Evolutionary conservation across 768 basidiomycete genomes (phyloP).

Genomic region (Naganishia friedmannii): DNA sequence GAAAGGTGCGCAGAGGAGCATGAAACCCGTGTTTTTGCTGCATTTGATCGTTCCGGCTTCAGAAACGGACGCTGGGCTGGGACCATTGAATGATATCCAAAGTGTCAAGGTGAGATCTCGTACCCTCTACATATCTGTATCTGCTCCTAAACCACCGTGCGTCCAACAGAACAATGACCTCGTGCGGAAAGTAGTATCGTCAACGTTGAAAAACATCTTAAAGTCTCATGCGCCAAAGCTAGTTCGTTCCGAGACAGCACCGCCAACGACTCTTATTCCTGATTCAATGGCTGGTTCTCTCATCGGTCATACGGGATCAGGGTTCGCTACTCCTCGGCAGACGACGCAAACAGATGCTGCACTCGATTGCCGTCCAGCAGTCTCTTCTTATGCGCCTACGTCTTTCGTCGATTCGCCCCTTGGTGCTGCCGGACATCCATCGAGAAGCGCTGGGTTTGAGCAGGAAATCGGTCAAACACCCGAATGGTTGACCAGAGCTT

Average conservation of each 20-base stretch:
- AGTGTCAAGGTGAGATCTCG: not conserved
- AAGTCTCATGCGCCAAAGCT: not conserved
- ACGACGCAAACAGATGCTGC: not conserved
- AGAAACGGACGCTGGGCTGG: not conserved
- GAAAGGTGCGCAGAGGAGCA: not conserved
- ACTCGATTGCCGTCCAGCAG: no score
- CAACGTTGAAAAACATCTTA: constrained; percentile 1
- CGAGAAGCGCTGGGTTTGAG: no score
- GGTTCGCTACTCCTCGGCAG: not conserved
- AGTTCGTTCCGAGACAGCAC: not conserved
- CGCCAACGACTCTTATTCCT: not conserved
- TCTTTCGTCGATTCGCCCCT: not conserved
- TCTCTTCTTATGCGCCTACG: no score
- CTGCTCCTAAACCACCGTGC: no score
- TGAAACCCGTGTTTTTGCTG: constrained; percentile 20
- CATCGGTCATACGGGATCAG: no score
- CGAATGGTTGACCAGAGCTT: not conserved
- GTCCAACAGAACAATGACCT: not conserved
- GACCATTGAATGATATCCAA: not conserved
- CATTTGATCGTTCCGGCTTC: not conserved
- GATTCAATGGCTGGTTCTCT: not conserved
- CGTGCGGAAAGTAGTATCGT: not conserved
- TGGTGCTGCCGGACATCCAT: not conserved
- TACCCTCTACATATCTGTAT: not conserved
- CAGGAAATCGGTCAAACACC: no score